Evolutionary conservation across 2,329 filamentous ascomycete genomes (phyloP).

Genomic region (Scedosporium dehoogii): DNA sequence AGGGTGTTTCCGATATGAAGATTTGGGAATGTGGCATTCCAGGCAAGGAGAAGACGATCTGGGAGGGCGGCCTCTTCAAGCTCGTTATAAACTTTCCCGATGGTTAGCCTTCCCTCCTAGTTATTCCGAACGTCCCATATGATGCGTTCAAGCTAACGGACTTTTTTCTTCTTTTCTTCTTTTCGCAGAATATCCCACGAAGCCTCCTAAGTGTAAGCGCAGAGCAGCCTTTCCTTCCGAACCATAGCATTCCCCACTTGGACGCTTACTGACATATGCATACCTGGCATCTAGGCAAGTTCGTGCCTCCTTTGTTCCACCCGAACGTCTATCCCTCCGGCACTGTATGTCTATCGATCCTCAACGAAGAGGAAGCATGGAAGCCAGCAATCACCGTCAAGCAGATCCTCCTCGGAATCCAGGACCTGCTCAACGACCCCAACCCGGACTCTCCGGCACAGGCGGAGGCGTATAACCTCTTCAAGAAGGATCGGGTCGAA

Average conservation of each 20-base stretch:
- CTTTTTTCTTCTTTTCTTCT: background rate
- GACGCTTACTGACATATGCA: background rate
- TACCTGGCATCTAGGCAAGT: constrained; percentile 61
- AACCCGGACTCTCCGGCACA: constrained; percentile 96
- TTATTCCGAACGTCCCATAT: background rate
- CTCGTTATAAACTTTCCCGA: constrained; percentile 88
- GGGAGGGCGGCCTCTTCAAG: constrained; percentile 97
- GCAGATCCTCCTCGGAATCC: constrained; percentile 91
- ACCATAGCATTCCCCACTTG: background rate
- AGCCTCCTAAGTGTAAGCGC: constrained; percentile 92
- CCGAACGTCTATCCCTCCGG: constrained; percentile 98
- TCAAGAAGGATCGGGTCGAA: constrained; percentile 76
- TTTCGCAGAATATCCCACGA: constrained; percentile 82
- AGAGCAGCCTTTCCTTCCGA: background rate
- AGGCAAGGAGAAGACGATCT: constrained; percentile 92
- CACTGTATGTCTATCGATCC: constrained; percentile 90
- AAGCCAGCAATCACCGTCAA: constrained; percentile 98
- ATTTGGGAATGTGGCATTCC: constrained; percentile 95
- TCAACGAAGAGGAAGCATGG: constrained; percentile 98
- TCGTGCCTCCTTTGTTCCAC: constrained; percentile 90
- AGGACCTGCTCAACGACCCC: constrained; percentile 89
- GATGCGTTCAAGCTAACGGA: background rate
- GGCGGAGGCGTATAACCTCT: constrained; percentile 94
- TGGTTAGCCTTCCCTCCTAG: constrained; percentile 44
- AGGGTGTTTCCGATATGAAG: constrained; percentile 84